Conservation (phyloP, 208 protist genomes). For the Leptomonas pyrrhocoris region DNA sequence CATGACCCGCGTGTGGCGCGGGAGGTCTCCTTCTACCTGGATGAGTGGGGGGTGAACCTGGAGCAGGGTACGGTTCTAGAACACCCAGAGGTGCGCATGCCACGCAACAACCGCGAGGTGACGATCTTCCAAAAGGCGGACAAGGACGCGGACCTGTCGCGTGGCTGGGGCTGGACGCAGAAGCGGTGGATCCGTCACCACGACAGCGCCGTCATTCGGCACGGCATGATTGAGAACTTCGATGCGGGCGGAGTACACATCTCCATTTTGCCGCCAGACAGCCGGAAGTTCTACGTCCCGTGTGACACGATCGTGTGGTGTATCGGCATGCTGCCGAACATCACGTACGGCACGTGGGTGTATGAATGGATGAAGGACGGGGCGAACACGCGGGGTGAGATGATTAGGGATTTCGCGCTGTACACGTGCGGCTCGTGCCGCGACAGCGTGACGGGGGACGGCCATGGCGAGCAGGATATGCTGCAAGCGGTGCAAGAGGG, state of each 20-base stretch:
- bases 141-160: slow-evolving; percentile 80
- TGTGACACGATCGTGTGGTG: slow-evolving; percentile 90
- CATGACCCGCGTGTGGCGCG: slow-evolving; percentile 86
- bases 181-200: slow-evolving; percentile 85
- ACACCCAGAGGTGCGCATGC: slow-evolving; percentile 35
- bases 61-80: slow-evolving; percentile 51
- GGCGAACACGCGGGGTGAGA: slow-evolving; percentile 72
- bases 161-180: slow-evolving; percentile 79
- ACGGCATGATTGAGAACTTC: slow-evolving; percentile 71
- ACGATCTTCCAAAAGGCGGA: slow-evolving; percentile 78
- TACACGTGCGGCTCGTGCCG: slow-evolving; percentile 81
- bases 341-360: slow-evolving; percentile 79
- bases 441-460: slow-evolving; percentile 74
- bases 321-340: slow-evolving; percentile 83
- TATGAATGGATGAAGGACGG: slow-evolving; percentile 91
- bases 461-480: slow-evolving; percentile 86
- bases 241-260: slow-evolving; percentile 70
- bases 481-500: slow-evolving; percentile 82
- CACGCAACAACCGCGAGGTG: slow-evolving; percentile 82
- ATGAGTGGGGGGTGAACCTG: slow-evolving; percentile 88
- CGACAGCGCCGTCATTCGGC: slow-evolving; percentile 67
- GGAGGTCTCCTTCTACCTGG: slow-evolving; percentile 58
- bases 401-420: slow-evolving; percentile 78
- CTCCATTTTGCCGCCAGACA: slow-evolving; percentile 57
- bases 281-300: slow-evolving; percentile 55